Percentiles rank a stretch among this genome's conserved stretches.
phyloP scores from a whole-genome alignment of 306 rosid genomes.

The Rubus idaeus region DNA sequence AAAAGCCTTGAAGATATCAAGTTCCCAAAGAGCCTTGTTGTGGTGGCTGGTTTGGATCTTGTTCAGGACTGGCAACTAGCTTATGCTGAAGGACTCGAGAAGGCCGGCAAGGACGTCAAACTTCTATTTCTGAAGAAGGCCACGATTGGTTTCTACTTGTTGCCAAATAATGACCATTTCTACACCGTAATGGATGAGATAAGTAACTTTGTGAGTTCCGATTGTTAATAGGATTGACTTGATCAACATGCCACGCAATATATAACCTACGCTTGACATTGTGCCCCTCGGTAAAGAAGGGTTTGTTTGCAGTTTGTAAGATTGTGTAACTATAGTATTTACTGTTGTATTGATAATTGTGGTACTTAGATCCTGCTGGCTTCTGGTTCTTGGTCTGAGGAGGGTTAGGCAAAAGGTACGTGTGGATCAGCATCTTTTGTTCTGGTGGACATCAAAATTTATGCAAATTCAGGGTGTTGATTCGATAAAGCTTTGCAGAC shows the following conservation, averaged over 20 bases:
- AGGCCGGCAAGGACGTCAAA: slow-evolving; percentile 66
- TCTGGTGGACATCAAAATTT: slow-evolving; percentile 30
- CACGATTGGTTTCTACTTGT: slow-evolving; percentile 86
- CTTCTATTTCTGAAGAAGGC: slow-evolving; percentile 79
- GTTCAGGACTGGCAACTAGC: slow-evolving; percentile 96
- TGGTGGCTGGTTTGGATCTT: slow-evolving; percentile 95
- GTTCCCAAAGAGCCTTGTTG: slow-evolving; percentile 92
- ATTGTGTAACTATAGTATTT: slow-evolving; percentile 65
- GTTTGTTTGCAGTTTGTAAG: slow-evolving; percentile 49
- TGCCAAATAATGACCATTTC: slow-evolving; percentile 87
- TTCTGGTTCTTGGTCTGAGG: slow-evolving; percentile 40
- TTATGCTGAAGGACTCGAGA: slow-evolving; percentile 79
- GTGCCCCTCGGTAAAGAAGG: slow-evolving; percentile 28
- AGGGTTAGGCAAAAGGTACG: slow-evolving; percentile 28
- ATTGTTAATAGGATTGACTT: slow-evolving; percentile 63
- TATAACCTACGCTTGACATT: slow-evolving; percentile 41
- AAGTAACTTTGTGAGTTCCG: slow-evolving; percentile 67
- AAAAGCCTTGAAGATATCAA: slow-evolving; percentile 51
- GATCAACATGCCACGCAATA: slow-evolving; percentile 41
- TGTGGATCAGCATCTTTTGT: slow-evolving; percentile 37
- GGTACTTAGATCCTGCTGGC: slow-evolving; percentile 46
- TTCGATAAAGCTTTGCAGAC: slow-evolving; percentile 38
- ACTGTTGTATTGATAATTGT: slow-evolving; percentile 47
- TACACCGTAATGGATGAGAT: slow-evolving; percentile 88
- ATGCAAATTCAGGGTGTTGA: slow-evolving; percentile 30